Conservation (phyloP, 202 grass and related monocot genomes). For the Musa balbisiana region DNA sequence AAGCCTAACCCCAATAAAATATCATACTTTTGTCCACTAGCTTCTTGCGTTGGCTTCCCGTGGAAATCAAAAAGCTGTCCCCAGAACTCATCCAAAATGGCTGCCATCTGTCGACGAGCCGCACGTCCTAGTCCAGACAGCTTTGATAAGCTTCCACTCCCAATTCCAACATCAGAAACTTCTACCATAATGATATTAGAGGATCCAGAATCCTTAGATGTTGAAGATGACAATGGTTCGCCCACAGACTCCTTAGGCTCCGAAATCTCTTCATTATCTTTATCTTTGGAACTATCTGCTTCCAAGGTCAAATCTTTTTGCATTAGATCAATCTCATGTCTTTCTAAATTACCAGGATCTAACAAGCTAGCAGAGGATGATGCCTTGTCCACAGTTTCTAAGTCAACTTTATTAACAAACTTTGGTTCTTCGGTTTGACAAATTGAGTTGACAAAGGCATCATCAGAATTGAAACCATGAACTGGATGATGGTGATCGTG, state of each 20-base stretch:
- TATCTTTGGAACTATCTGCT: conserved; percentile 24
- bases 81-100: conserved; percentile 93
- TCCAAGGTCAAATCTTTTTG: conserved; percentile 47
- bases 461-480: conserved; percentile 23
- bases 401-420: conserved; percentile 27
- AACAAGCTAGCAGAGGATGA: conserved; percentile 9
- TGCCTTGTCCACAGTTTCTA: conserved; percentile 28
- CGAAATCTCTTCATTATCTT: conserved; percentile 36
- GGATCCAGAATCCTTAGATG: conserved; percentile 51
- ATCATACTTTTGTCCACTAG: conserved; percentile 56
- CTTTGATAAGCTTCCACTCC: conserved; percentile 62
- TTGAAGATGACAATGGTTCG: conserved; percentile 20
- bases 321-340: conserved; percentile 17
- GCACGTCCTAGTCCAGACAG: conserved; percentile 90
- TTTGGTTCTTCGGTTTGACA: conserved; percentile 40
- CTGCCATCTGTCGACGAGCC: conserved; percentile 70
- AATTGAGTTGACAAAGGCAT: conserved; percentile 29
- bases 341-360: conserved; percentile 28
- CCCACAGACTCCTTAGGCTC: conserved; percentile 34
- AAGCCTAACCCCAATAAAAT: conserved; percentile 68
- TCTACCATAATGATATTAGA: conserved; percentile 43
- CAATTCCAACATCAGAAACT: conserved; percentile 51
- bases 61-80: conserved; percentile 91
- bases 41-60: conserved; percentile 71
- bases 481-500: conserved; percentile 34